These are phyloP conservation scores for Aureobasidium melanogenum DNA, from an alignment of 2,329 filamentous ascomycete genomes.

Conservation along the genomic window DNA sequence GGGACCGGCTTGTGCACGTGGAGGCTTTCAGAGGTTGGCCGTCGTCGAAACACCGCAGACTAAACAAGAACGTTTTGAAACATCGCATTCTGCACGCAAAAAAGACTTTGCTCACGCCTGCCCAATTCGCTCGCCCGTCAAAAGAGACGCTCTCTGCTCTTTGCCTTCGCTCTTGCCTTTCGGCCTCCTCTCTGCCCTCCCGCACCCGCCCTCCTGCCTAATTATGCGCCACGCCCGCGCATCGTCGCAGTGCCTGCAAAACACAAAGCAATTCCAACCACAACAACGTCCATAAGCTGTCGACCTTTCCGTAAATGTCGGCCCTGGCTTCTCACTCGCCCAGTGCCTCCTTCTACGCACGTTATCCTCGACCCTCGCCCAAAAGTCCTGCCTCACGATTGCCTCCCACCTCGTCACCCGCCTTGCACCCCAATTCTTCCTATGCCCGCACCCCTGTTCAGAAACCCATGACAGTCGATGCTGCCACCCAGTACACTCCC, in stretches of 20 bases:
- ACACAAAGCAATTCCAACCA: background rate
- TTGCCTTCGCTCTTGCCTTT: background rate
- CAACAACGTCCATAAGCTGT: background rate
- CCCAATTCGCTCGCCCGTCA: background rate
- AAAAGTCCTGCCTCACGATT: background rate
- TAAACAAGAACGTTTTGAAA: background rate
- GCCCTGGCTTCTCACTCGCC: conserved; percentile 25
- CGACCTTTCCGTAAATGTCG: conserved; percentile 20
- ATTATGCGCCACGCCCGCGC: conserved; percentile 13
- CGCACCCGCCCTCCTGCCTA: background rate
- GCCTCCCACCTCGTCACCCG: conserved; percentile 2
- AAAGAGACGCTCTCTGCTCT: background rate
- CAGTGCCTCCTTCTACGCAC: conserved; percentile 16
- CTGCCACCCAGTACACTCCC: conserved; percentile 47
- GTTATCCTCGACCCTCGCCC: background rate
- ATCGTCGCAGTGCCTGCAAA: background rate
- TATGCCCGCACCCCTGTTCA: conserved; percentile 10
- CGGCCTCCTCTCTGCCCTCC: background rate
- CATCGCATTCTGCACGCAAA: background rate
- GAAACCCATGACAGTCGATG: conserved; percentile 31
- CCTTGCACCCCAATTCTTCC: background rate
- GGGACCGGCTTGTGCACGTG: background rate
- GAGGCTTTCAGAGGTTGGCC: background rate
- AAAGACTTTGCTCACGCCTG: background rate
- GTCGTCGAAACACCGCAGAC: background rate